These are phyloP conservation scores for Cadophora gregata DNA, from an alignment of 2,329 filamentous ascomycete genomes.

Conservation along the genomic window DNA sequence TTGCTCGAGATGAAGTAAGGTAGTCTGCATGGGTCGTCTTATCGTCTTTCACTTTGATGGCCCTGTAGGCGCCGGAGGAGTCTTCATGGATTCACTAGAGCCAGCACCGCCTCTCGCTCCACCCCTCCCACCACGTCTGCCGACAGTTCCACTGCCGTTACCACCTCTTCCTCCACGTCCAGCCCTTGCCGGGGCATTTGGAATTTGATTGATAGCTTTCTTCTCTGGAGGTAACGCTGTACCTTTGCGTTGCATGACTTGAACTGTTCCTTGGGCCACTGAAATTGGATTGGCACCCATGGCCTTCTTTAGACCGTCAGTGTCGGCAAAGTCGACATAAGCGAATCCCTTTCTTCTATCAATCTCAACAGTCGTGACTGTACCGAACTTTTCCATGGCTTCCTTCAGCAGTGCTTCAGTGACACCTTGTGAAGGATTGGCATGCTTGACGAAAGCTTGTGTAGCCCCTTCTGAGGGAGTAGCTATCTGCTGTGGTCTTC, in stretches of 20 bases:
- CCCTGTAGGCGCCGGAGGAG: slow-evolving; percentile 37
- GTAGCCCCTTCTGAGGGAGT: slow-evolving; percentile 55
- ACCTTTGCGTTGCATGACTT: slow-evolving; percentile 83
- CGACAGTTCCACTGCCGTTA: slow-evolving; percentile 22
- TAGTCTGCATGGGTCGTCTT: background rate
- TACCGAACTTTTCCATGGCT: slow-evolving; percentile 75
- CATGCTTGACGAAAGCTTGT: slow-evolving; percentile 80
- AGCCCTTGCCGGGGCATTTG: slow-evolving; percentile 24
- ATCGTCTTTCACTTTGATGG: slow-evolving; percentile 38
- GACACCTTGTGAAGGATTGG: slow-evolving; percentile 88
- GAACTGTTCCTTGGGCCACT: slow-evolving; percentile 84
- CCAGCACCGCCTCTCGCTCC: slow-evolving; percentile 16
- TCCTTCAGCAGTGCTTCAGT: slow-evolving; percentile 81
- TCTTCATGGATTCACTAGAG: slow-evolving; percentile 23
- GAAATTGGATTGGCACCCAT: slow-evolving; percentile 81
- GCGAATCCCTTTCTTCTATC: slow-evolving; percentile 95
- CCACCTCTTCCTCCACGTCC: slow-evolving; percentile 35
- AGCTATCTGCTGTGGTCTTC: slow-evolving; percentile 42
- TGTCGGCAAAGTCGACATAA: slow-evolving; percentile 85
- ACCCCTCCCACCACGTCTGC: slow-evolving; percentile 25
- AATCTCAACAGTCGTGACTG: slow-evolving; percentile 82
- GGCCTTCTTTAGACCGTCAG: slow-evolving; percentile 75
- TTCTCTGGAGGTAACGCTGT: slow-evolving; percentile 84
- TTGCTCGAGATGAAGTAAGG: background rate
- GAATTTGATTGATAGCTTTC: slow-evolving; percentile 57